Evolutionary conservation across 768 basidiomycete genomes (phyloP).

Genomic region (Aureoboletus auriporus): DNA sequence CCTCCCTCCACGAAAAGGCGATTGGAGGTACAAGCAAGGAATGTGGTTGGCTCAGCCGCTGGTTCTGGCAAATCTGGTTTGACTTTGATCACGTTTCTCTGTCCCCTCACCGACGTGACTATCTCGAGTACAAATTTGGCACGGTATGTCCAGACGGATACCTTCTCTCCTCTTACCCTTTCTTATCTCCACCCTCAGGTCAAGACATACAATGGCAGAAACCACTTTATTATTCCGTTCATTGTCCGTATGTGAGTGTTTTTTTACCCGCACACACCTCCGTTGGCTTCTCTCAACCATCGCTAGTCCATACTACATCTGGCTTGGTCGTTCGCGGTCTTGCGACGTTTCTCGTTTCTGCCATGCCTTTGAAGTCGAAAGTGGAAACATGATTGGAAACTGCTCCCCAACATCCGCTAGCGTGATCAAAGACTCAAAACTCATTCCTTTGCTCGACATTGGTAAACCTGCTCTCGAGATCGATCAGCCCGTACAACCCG

Average conservation of each 20-base stretch:
- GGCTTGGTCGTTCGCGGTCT: constrained; percentile 64
- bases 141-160: constrained; percentile 40
- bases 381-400: constrained; percentile 55
- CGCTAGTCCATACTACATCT: constrained; percentile 65
- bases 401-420: constrained; percentile 38
- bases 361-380: constrained; percentile 59
- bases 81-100: constrained; percentile 53
- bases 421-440: constrained; percentile 33
- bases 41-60: constrained; percentile 61
- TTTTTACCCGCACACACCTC: background rate
- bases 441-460: constrained; percentile 39
- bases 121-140: constrained; percentile 76
- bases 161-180: background rate
- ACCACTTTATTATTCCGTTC: constrained; percentile 63
- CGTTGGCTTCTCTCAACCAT: background rate
- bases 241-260: constrained; percentile 55
- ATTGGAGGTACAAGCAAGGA: constrained; percentile 61
- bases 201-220: constrained; percentile 70
- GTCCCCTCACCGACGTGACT: constrained; percentile 58
- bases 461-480: constrained; percentile 35
- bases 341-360: constrained; percentile 53
- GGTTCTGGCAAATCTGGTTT: constrained; percentile 80
- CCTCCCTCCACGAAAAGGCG: constrained; percentile 53
- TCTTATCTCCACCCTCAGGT: constrained; percentile 28
- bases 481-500: constrained; percentile 7